Evolutionary conservation across 495 filamentous ascomycete genomes (phyloP).

Genomic region (Delitschia confertaspora): DNA sequence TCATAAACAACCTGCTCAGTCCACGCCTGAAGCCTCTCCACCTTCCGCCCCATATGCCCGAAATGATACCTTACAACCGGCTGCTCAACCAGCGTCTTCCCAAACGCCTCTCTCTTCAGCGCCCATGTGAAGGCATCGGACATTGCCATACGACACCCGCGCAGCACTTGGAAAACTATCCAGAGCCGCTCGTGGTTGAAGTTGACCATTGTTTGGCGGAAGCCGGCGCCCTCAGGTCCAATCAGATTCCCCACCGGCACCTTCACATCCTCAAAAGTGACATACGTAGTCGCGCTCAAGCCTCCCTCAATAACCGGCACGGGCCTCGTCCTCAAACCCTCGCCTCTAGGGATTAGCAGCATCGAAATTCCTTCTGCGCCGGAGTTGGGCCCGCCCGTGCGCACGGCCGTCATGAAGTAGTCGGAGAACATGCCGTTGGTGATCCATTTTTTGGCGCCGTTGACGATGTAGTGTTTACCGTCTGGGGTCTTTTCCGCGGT

Average conservation of each 20-base stretch:
- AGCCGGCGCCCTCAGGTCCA: slow-evolving; percentile 22
- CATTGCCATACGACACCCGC: slow-evolving; percentile 15
- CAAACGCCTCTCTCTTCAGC: slow-evolving; percentile 27
- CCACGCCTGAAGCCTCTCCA: slow-evolving; percentile 28
- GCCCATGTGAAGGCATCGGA: slow-evolving; percentile 24
- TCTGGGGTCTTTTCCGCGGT: slow-evolving; percentile 23
- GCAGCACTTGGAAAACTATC: slow-evolving; percentile 21
- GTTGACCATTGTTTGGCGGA: slow-evolving; percentile 28
- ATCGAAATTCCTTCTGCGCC: slow-evolving; percentile 28
- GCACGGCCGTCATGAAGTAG: slow-evolving; percentile 30
- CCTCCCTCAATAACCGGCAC: slow-evolving; percentile 16
- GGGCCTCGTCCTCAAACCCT: slow-evolving; percentile 21
- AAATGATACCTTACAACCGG: slow-evolving; percentile 27
- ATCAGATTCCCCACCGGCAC: slow-evolving; percentile 26
- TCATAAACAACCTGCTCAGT: slow-evolving; percentile 27
- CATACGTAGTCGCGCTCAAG: slow-evolving; percentile 23
- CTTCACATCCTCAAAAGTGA: slow-evolving; percentile 30
- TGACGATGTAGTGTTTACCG: slow-evolving; percentile 27
- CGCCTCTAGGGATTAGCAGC: slow-evolving; percentile 25
- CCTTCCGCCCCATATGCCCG: slow-evolving; percentile 18
- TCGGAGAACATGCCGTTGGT: slow-evolving; percentile 29
- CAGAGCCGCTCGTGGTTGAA: slow-evolving; percentile 30
- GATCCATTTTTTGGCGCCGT: slow-evolving; percentile 32
- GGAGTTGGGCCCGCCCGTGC: slow-evolving; percentile 24
- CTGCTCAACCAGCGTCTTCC: slow-evolving; percentile 25